Evolutionary conservation across 2,329 filamentous ascomycete genomes (phyloP).

Genomic region (Keithomyces neogunnii): DNA sequence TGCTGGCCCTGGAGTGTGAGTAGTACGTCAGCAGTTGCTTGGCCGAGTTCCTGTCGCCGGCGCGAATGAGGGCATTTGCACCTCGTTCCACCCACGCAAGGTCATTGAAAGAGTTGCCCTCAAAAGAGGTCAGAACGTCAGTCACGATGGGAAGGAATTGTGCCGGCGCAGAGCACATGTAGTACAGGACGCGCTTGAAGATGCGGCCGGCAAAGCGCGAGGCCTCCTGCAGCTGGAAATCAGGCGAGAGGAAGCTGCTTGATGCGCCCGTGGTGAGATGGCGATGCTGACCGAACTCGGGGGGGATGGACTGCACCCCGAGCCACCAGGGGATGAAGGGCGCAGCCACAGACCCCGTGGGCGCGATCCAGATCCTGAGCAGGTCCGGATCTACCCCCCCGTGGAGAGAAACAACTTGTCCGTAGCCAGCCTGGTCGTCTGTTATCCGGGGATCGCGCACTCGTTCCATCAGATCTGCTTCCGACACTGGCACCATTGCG

Average conservation of each 20-base stretch:
- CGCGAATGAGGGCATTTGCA: conserved; percentile 10
- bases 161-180: conserved; percentile 18
- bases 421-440: conserved; percentile 20
- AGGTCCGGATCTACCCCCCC: conserved; percentile 13
- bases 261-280: conserved; percentile 19
- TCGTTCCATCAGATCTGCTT: conserved; percentile 34
- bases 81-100: conserved; percentile 15
- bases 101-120: conserved; percentile 13
- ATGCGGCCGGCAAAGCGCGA: conserved; percentile 16
- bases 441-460: conserved; percentile 18
- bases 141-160: conserved; percentile 16
- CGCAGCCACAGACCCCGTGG: conserved; percentile 17
- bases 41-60: conserved; percentile 12
- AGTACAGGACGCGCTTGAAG: conserved; percentile 21
- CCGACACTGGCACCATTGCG: conserved; percentile 39
- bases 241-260: conserved; percentile 16
- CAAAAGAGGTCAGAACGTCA: conserved; percentile 15
- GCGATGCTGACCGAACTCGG: conserved; percentile 19
- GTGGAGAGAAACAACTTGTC: conserved; percentile 17
- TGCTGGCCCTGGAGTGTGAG: conserved; percentile 13
- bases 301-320: conserved; percentile 14
- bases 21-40: conserved; percentile 14
- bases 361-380: conserved; percentile 17
- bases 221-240: conserved; percentile 19
- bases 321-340: conserved; percentile 21